Evolutionary conservation across 2,329 filamentous ascomycete species (phyloP), one percentile per base, ranked within the genome.

Genomic region (Aspergillus ustus): DNA sequence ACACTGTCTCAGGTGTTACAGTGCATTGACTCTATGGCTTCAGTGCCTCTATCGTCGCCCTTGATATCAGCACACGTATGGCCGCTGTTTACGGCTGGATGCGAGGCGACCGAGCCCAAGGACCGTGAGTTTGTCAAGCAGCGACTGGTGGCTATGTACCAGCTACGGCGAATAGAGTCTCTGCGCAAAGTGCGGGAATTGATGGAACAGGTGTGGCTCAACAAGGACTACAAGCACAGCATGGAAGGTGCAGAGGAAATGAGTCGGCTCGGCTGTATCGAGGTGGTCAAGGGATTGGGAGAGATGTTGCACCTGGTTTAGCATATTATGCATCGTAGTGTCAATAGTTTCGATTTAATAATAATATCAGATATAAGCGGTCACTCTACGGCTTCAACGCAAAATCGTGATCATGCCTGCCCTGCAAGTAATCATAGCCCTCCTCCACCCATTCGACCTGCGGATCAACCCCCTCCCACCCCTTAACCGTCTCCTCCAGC

Each of bases 401-500:
- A 28, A 52, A 52, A 43, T 52, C 51, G 43, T 52, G 51, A 43
- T 52, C 51, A 13, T 52, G 51, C 19, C 51, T 22, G 5, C 51
- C 51, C 9, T 52, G 51, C 31, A 52, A 5, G 43, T 52, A 52
- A 9, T 52, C 51, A 52, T 52, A 52, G 8, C 51, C 51, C 9
- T 52, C 34, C 29, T 52, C 51, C 20, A 76, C 71, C 73, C 75
- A 80, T 40, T 79, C 73, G 1, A 77, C 75, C 59, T 67, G 72
- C 15, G 70, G 69, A 53, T 55, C 19, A 29, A 75, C 69, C 34
- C 77, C 25, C 62, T 74, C 65, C 7, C 72, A 72, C 73, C 76
- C 78, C 28, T 77, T 67, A 25, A 79, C 62, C 59, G 69, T 69
- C 29, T 63, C 68, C 49, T 70, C 69, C 31, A 74, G 57, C 48